A percentile compares a stretch with the other conserved stretches of the same genome.
These are phyloP conservation scores for Austroboletus olivaceoglutinosus DNA, from an alignment of 1,284 basidiomycete genomes.

Conservation along the genomic window DNA sequence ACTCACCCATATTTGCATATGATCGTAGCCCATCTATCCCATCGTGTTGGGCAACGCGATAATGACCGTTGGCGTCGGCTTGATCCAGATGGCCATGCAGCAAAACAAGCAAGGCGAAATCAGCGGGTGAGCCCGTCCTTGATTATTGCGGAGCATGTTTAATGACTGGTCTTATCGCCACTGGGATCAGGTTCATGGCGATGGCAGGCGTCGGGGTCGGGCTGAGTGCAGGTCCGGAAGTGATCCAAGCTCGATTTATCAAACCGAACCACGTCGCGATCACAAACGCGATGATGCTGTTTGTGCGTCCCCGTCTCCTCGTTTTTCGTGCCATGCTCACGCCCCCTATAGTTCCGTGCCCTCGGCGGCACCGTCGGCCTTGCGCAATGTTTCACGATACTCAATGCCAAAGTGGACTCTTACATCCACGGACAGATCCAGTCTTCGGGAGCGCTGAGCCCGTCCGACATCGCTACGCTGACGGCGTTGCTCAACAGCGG, in stretches of 20 bases:
- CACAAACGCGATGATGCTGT: slow-evolving; percentile 42
- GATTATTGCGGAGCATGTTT: neutral
- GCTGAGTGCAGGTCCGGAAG: slow-evolving; percentile 39
- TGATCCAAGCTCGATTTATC: slow-evolving; percentile 46
- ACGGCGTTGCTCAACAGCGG: slow-evolving; percentile 18
- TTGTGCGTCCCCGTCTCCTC: slow-evolving; percentile 33
- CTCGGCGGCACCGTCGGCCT: slow-evolving; percentile 52
- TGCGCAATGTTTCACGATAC: slow-evolving; percentile 49
- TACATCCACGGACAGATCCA: slow-evolving; percentile 31
- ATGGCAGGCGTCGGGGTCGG: slow-evolving; percentile 48
- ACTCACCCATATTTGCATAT: neutral
- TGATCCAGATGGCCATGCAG: slow-evolving; percentile 44
- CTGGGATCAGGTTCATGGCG: slow-evolving; percentile 40
- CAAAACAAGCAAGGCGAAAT: slow-evolving; percentile 35
- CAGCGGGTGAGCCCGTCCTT: slow-evolving; percentile 33
- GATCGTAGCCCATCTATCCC: slow-evolving; percentile 43
- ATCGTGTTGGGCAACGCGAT: slow-evolving; percentile 40
- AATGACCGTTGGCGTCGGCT: slow-evolving; percentile 40
- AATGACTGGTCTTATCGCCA: neutral
- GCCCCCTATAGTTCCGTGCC: slow-evolving; percentile 38
- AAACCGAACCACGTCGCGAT: slow-evolving; percentile 42
- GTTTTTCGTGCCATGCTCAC: neutral
- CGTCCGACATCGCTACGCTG: slow-evolving; percentile 28
- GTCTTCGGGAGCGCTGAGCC: slow-evolving; percentile 31
- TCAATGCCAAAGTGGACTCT: slow-evolving; percentile 42